Conservation (phyloP, 164 flowering plant species). For the Berberis vulgaris region DNA sequence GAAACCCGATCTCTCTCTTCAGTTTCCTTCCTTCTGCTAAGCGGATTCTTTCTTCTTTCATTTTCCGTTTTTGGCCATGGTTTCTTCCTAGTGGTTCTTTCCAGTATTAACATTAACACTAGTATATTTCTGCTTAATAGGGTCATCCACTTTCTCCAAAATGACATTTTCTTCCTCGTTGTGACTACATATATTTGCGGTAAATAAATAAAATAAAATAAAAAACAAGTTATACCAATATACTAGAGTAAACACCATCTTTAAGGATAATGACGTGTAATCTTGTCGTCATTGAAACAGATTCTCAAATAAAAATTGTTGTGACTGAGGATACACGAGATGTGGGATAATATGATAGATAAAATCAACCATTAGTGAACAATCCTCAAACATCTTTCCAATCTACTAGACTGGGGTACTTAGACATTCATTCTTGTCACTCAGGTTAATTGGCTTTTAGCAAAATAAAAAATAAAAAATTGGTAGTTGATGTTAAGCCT, state of each 20-base stretch:
- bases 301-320: no score
- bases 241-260: not conserved
- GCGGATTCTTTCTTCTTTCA: slow-evolving; percentile 48
- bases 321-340: no score
- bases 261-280: not conserved
- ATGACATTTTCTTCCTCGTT: slow-evolving; percentile 22
- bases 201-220: not conserved
- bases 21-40: slow-evolving; percentile 53
- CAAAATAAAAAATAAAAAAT: no score
- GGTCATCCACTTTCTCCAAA: slow-evolving; percentile 20
- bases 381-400: no score
- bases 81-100: slow-evolving; percentile 19
- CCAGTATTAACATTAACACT: slow-evolving; percentile 9
- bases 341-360: no score
- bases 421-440: no score
- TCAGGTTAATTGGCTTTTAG: no score
- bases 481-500: no score
- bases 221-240: not conserved
- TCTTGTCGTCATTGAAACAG: not conserved
- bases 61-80: slow-evolving; percentile 27
- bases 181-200: slow-evolving; percentile 18
- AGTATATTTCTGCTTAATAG: slow-evolving; percentile 12
- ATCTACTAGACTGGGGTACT: no score
- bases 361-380: no score
- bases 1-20: slow-evolving; percentile 48